These are phyloP conservation scores for Samsoniella hepiali DNA, from an alignment of 2,329 filamentous ascomycete genomes.

Conservation along the genomic window DNA sequence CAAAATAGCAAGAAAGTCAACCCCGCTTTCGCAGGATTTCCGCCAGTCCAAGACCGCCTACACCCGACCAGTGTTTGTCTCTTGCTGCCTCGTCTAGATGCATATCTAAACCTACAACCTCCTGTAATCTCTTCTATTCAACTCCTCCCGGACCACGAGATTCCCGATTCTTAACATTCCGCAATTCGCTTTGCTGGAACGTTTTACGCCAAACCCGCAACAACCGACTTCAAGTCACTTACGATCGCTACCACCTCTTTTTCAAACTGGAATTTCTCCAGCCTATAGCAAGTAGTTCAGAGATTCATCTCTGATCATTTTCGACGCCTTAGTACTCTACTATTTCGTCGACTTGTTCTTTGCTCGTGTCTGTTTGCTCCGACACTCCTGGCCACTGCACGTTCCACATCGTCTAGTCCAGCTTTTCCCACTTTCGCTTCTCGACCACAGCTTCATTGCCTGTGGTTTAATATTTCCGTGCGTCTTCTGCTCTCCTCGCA, in stretches of 20 bases:
- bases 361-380: background rate
- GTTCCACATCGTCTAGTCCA: background rate
- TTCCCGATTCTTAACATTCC: background rate
- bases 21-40: background rate
- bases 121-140: background rate
- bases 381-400: conserved; percentile 1
- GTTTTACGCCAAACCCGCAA: conserved; percentile 7
- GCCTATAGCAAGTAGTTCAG: conserved; percentile 7
- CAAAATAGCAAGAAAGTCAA: background rate
- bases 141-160: conserved; percentile 2
- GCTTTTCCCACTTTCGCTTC: conserved; percentile 38
- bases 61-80: conserved; percentile 3
- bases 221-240: conserved; percentile 24
- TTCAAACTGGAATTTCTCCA: conserved; percentile 13
- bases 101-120: conserved; percentile 8
- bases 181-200: conserved; percentile 14
- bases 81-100: conserved; percentile 8
- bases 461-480: conserved; percentile 30
- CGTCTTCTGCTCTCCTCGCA: conserved; percentile 19
- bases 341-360: background rate
- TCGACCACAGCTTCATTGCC: conserved; percentile 27
- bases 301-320: background rate
- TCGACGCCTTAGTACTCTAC: background rate
- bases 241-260: conserved; percentile 36
- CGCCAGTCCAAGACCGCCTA: background rate